These are phyloP conservation scores for Microbotryum violaceum DNA, from an alignment of 1,284 basidiomycete genomes.

Conservation along the genomic window DNA sequence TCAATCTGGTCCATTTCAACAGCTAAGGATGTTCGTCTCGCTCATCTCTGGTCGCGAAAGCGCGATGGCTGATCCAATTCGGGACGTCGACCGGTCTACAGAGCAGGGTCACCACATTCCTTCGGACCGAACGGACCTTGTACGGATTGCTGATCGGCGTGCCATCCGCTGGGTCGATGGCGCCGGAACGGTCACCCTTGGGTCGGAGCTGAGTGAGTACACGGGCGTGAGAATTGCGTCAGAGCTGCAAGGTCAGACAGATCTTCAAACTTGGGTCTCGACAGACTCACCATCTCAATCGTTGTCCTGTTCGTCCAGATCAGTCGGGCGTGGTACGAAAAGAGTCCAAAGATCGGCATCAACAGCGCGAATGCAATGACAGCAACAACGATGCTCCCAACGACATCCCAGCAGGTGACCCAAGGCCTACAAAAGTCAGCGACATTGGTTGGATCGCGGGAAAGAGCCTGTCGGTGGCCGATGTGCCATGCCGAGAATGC, in stretches of 20 bases:
- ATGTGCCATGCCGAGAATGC: slow-evolving; percentile 74
- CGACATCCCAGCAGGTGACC: slow-evolving; percentile 49
- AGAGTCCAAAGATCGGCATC: slow-evolving; percentile 70
- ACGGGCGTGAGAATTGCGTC: background rate
- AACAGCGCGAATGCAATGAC: slow-evolving; percentile 64
- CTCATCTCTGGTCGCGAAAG: too few species aligned
- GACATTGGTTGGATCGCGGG: background rate
- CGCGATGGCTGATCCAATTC: slow-evolving; percentile 1
- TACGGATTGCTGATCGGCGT: slow-evolving; percentile 7
- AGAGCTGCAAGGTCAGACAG: background rate
- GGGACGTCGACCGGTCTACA: slow-evolving; percentile 10
- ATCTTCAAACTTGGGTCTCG: background rate
- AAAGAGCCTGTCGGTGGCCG: slow-evolving; percentile 3
- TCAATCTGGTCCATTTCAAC: too few species aligned
- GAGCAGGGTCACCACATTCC: background rate
- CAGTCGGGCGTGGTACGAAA: slow-evolving; percentile 74
- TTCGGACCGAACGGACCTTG: background rate
- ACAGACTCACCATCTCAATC: slow-evolving; percentile 69
- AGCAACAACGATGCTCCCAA: slow-evolving; percentile 69
- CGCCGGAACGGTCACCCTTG: slow-evolving; percentile 9
- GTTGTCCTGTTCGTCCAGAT: slow-evolving; percentile 78
- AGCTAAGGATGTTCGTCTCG: too few species aligned
- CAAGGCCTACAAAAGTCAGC: background rate
- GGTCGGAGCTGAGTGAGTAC: slow-evolving; percentile 18
- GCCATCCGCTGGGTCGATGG: slow-evolving; percentile 17